Evolutionary conservation across 2,329 filamentous ascomycete species (phyloP).

Genomic region (Chaetomiaceae sp.): DNA sequence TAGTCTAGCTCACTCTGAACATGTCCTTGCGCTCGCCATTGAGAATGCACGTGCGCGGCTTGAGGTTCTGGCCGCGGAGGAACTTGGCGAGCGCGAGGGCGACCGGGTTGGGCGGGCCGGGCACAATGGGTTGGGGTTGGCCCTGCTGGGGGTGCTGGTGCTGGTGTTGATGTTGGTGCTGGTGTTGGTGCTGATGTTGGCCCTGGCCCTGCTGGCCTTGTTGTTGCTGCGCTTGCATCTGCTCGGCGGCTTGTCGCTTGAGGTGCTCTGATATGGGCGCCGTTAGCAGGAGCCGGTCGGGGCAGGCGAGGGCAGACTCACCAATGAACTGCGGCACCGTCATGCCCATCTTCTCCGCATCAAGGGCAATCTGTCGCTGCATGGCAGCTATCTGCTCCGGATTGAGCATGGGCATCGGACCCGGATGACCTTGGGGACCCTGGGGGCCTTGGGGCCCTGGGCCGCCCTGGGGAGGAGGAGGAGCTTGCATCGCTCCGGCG

Average conservation of each 20-base stretch:
- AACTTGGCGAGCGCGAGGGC: slow-evolving; percentile 87
- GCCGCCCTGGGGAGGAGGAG: slow-evolving; percentile 8
- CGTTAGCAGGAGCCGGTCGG: background rate
- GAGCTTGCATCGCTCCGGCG: slow-evolving; percentile 8
- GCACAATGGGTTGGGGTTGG: slow-evolving; percentile 58
- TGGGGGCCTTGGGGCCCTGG: slow-evolving; percentile 16
- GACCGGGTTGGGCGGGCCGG: slow-evolving; percentile 79
- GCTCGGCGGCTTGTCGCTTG: slow-evolving; percentile 49
- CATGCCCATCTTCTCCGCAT: slow-evolving; percentile 80
- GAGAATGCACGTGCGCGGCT: slow-evolving; percentile 83
- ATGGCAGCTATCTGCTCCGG: slow-evolving; percentile 82
- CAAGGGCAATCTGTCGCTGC: slow-evolving; percentile 73
- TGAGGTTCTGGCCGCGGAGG: slow-evolving; percentile 75
- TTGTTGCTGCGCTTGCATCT: slow-evolving; percentile 34
- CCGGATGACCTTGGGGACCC: slow-evolving; percentile 13
- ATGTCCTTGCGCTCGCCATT: slow-evolving; percentile 97
- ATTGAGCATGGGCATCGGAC: slow-evolving; percentile 44
- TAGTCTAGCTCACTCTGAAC: slow-evolving; percentile 66
- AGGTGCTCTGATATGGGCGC: slow-evolving; percentile 43
- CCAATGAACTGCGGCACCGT: slow-evolving; percentile 73
- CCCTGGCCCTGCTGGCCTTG: slow-evolving; percentile 27
- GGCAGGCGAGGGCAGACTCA: slow-evolving; percentile 1
- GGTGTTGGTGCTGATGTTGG: slow-evolving; percentile 28
- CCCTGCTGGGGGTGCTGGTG: slow-evolving; percentile 36
- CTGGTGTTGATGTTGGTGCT: slow-evolving; percentile 25